Conservation (phyloP, 495 filamentous ascomycete genomes). For the Sordaria brevicollis region DNA sequence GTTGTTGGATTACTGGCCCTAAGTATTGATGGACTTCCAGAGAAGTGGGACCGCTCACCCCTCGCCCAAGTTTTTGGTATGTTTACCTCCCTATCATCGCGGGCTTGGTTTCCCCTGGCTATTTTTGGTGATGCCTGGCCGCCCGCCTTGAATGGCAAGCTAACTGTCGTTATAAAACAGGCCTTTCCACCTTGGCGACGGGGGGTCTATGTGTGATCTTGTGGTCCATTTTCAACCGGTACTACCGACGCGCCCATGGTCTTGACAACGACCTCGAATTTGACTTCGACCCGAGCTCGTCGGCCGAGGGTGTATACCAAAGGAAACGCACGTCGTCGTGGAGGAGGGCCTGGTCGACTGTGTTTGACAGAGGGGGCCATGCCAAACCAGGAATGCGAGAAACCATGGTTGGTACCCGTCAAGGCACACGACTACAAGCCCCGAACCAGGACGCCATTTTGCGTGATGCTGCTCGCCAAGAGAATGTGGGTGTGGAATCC, state of each 20-base stretch:
- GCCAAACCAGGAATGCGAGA: background rate
- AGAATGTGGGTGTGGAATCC: background rate
- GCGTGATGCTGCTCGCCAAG: background rate
- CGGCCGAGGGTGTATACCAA: background rate
- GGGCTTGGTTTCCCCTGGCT: background rate
- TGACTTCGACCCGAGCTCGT: background rate
- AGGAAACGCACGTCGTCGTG: background rate
- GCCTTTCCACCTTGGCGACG: constrained; percentile 2
- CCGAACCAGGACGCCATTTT: background rate
- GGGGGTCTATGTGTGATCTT: constrained; percentile 1
- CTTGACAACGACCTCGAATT: background rate
- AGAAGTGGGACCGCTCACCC: background rate
- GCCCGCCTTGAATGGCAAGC: background rate
- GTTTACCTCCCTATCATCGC: background rate
- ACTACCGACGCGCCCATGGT: background rate
- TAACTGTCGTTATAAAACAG: background rate
- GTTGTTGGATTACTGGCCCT: constrained; percentile 2
- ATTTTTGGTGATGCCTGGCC: background rate
- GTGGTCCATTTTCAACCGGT: constrained; percentile 2
- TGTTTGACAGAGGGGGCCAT: background rate
- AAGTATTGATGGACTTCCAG: background rate
- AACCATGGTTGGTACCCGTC: background rate
- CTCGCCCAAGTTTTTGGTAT: constrained; percentile 4
- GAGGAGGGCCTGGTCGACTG: background rate
- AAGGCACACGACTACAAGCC: background rate